Evolutionary conservation across 169 alveolate genomes (phyloP).

Genomic region (Plasmodium blacklocki): DNA sequence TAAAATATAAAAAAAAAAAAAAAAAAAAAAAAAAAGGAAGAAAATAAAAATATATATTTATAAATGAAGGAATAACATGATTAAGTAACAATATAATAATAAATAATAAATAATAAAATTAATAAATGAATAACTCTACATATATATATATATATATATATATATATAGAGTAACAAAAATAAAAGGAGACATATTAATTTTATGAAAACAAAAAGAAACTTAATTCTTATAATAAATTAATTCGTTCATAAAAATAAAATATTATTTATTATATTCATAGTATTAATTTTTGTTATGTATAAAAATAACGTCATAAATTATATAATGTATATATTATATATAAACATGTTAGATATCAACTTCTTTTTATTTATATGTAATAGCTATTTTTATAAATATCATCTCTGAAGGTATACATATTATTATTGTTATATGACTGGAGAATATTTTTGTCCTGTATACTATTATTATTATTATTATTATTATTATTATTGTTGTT

Average conservation of each 20-base stretch:
- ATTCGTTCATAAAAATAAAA: too few species aligned
- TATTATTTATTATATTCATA: too few species aligned
- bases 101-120: neutral
- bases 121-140: neutral
- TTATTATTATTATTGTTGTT: too few species aligned
- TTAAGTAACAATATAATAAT: neutral
- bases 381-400: constrained; percentile 57
- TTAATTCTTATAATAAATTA: too few species aligned
- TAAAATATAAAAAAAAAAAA: constrained; percentile 6
- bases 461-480: constrained; percentile 5
- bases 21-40: constrained; percentile 15
- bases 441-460: constrained; percentile 29
- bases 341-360: too few species aligned
- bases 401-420: constrained; percentile 26
- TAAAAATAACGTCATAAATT: too few species aligned
- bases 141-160: neutral
- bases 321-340: too few species aligned
- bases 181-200: too few species aligned
- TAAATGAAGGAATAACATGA: neutral
- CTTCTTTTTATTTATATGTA: neutral
- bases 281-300: too few species aligned
- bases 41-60: too few species aligned
- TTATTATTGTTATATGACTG: constrained; percentile 37
- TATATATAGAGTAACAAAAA: too few species aligned
- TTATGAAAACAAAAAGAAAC: too few species aligned